A percentile compares a stretch with the other conserved stretches of the same genome.
phyloP scores from a whole-genome alignment of 495 filamentous ascomycete species.

The Xylaria palmicola region DNA sequence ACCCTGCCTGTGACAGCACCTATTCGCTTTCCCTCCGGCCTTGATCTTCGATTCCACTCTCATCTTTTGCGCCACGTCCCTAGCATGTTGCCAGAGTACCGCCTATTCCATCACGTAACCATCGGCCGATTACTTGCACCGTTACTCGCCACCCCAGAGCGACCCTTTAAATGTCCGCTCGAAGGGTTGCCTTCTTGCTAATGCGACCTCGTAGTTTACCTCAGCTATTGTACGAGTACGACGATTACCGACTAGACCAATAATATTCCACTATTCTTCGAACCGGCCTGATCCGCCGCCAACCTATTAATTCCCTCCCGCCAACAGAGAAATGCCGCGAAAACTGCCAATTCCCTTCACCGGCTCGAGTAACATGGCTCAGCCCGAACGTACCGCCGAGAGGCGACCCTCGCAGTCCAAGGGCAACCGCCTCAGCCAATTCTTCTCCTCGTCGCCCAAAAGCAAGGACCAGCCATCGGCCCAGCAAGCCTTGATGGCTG shows the following conservation, averaged over 20 bases:
- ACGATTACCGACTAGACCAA: slow-evolving; percentile 6
- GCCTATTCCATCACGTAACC: too few species aligned
- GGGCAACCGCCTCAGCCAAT: slow-evolving; percentile 56
- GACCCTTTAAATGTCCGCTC: neutral
- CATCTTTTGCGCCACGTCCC: neutral
- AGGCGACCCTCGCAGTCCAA: slow-evolving; percentile 58
- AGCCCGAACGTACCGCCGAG: slow-evolving; percentile 41
- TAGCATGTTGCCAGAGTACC: too few species aligned
- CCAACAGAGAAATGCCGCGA: slow-evolving; percentile 49
- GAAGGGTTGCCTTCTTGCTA: neutral
- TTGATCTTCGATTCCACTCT: too few species aligned
- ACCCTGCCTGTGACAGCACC: too few species aligned
- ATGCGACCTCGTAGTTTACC: neutral
- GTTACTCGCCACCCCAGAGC: neutral
- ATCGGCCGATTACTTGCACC: too few species aligned
- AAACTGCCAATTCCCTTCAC: slow-evolving; percentile 39
- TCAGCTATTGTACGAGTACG: slow-evolving; percentile 2
- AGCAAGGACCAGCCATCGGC: slow-evolving; percentile 56
- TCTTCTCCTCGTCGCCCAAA: slow-evolving; percentile 69
- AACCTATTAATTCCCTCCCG: slow-evolving; percentile 16
- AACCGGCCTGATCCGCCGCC: slow-evolving; percentile 7
- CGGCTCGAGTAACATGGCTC: slow-evolving; percentile 30
- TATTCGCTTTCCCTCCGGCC: too few species aligned
- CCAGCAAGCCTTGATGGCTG: slow-evolving; percentile 60
- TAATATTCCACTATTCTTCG: slow-evolving; percentile 8